Conservation (phyloP, 2,329 filamentous ascomycete species). For the Fusarium duplospermum region DNA sequence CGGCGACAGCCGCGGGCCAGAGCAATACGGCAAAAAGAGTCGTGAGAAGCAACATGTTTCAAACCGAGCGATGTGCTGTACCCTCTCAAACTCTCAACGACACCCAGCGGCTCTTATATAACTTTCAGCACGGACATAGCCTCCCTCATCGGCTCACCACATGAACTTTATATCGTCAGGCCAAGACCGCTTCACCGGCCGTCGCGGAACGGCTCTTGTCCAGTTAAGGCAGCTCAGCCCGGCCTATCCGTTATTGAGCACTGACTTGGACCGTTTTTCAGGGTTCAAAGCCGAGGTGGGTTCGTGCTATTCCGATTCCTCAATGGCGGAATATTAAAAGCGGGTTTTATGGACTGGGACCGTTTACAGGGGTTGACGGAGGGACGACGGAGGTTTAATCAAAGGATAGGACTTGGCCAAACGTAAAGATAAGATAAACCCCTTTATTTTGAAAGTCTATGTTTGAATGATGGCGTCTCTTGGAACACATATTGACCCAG, state of each 20-base stretch:
- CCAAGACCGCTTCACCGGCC: not conserved
- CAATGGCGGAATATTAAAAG: conserved; percentile 7
- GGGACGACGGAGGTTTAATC: not conserved
- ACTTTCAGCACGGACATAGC: not conserved
- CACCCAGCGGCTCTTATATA: not conserved
- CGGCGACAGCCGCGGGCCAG: conserved; percentile 47
- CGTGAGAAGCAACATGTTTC: conserved; percentile 44
- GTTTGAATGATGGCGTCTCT: not conserved
- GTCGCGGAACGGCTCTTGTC: not conserved
- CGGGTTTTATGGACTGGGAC: not conserved
- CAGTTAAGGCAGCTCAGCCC: not conserved
- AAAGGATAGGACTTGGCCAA: not conserved
- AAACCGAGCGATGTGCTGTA: not conserved
- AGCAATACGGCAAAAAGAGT: conserved; percentile 41
- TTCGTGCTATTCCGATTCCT: not conserved
- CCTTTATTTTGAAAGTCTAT: not conserved
- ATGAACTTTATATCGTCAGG: not conserved
- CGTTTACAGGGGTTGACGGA: not conserved
- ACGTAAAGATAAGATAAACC: not conserved
- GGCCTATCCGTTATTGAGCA: not conserved
- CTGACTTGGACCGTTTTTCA: not conserved
- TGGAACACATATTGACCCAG: not conserved
- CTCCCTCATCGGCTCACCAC: not conserved
- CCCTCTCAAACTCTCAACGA: not conserved
- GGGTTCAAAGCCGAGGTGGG: not conserved